These are phyloP conservation scores for Mortierella claussenii DNA, from an alignment of 192 early-diverging fungal species.

Conservation along the genomic window DNA sequence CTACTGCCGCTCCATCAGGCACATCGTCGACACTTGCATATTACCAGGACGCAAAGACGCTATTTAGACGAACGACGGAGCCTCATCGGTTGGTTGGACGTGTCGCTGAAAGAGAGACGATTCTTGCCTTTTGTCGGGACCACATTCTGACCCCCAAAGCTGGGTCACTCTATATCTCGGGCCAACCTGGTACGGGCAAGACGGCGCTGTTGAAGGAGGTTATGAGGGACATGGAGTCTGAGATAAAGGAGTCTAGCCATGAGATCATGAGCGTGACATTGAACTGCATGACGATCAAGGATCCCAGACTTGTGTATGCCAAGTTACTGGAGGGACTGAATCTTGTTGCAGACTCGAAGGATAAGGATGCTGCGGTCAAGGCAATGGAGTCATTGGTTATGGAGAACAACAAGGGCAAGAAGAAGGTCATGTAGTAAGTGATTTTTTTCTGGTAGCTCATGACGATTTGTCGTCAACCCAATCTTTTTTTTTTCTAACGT, in stretches of 20 bases:
- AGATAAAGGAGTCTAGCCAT: conserved; percentile 51
- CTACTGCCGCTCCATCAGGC: conserved; percentile 1
- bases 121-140: conserved; percentile 62
- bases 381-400: conserved; percentile 65
- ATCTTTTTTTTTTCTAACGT: too few relatives aligned
- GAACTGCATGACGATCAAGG: conserved; percentile 89
- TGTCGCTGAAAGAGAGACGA: conserved; percentile 59
- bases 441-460: too few relatives aligned
- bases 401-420: conserved; percentile 37
- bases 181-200: conserved; percentile 95
- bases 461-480: too few relatives aligned
- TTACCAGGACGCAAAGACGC: conserved; percentile 68
- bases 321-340: conserved; percentile 69
- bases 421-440: conserved; percentile 63
- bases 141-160: conserved; percentile 61
- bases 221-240: conserved; percentile 51
- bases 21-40: conserved; percentile 9
- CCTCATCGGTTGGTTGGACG: conserved; percentile 76
- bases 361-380: conserved; percentile 59
- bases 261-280: conserved; percentile 70
- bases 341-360: conserved; percentile 29
- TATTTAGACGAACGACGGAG: conserved; percentile 69
- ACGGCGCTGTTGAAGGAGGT: conserved; percentile 83
- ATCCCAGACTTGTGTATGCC: conserved; percentile 74
- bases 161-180: conserved; percentile 87